phyloP scores from a whole-genome alignment of 1,284 basidiomycete species.

The Hypsizygus ulmarius region DNA sequence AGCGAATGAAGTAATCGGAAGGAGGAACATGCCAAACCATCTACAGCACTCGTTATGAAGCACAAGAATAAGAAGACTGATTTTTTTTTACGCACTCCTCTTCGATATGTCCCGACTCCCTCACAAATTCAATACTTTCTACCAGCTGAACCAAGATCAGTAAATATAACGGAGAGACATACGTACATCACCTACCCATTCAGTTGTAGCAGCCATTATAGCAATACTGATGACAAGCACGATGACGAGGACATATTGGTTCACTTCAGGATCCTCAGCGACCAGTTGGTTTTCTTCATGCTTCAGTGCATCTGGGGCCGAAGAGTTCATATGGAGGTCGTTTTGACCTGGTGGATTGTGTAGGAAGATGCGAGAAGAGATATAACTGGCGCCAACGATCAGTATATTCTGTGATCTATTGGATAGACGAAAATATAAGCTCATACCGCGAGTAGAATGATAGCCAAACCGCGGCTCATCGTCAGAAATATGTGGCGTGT shows the following conservation, averaged over 20 bases:
- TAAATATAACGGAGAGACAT: neutral
- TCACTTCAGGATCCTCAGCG: conserved; percentile 50
- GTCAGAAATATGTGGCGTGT: conserved; percentile 46
- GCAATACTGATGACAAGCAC: conserved; percentile 52
- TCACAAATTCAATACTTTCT: conserved; percentile 55
- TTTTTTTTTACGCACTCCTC: conserved; percentile 42
- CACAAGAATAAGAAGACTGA: neutral
- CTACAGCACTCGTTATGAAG: conserved; percentile 30
- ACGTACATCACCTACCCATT: conserved; percentile 48
- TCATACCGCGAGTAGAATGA: conserved; percentile 59
- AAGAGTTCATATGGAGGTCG: conserved; percentile 37
- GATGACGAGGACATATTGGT: conserved; percentile 55
- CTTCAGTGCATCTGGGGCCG: conserved; percentile 44
- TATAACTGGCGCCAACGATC: conserved; percentile 41
- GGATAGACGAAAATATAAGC: conserved; percentile 18
- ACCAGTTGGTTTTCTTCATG: conserved; percentile 42
- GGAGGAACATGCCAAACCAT: conserved; percentile 69
- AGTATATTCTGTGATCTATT: neutral
- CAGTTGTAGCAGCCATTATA: conserved; percentile 63
- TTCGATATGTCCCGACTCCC: conserved; percentile 38
- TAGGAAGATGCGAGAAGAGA: conserved; percentile 62
- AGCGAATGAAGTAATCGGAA: conserved; percentile 68
- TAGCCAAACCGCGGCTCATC: conserved; percentile 60
- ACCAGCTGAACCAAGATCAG: conserved; percentile 46
- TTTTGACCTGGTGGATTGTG: conserved; percentile 67